Base-by-base conservation (phyloP, 73 alveolate species). In the Paraurostyla sp. region DNA sequence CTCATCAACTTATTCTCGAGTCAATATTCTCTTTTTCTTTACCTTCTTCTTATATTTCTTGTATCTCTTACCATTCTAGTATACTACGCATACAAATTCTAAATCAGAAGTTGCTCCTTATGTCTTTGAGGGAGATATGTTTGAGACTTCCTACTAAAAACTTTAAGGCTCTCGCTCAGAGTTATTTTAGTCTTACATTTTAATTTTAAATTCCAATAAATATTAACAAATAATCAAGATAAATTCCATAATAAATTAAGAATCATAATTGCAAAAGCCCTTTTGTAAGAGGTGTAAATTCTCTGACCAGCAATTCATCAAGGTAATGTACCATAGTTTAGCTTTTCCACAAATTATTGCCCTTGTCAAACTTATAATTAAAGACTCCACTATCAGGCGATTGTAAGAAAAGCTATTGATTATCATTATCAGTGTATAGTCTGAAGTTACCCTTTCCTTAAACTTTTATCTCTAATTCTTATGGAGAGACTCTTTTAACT, bases 1-100 rank as follows among this genome's bases (percentile, higher is more conserved):
- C 65, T 94, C 98, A 38, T 87, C 90, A 56, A 88, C 89, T 76
- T 94, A 92, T 51, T 94, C 97, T 15, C 65, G 80, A 20, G 98
- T 94, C 30, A 94, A 92, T 7, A 59, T 83, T 51, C 78, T 80
- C 50, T 50, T 58, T 48, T 68, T 82, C 87, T 93, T 93, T 54
- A 65, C 83, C 22, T 29, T 58, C 78, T 71, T 92, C 93, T 51
- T 91, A 59, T 52, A 76, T 80, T 76, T 81, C 93, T 50, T 91
- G 81, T 63, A 84, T 76, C 36, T 65, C 92, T 63, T 88, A 45
- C 95, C 96, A 65, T 83, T 69, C 45, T 38, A 18, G 38, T 69
- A 38, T 18, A 69, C 25, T 27, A 60, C 32, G 13, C 50, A 16
- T 3, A 60, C 78, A 60, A 16, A 60, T 7, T 60, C 78, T 25